phyloP scores from a whole-genome alignment of 306 rosid genomes.

The Castanea sativa region DNA sequence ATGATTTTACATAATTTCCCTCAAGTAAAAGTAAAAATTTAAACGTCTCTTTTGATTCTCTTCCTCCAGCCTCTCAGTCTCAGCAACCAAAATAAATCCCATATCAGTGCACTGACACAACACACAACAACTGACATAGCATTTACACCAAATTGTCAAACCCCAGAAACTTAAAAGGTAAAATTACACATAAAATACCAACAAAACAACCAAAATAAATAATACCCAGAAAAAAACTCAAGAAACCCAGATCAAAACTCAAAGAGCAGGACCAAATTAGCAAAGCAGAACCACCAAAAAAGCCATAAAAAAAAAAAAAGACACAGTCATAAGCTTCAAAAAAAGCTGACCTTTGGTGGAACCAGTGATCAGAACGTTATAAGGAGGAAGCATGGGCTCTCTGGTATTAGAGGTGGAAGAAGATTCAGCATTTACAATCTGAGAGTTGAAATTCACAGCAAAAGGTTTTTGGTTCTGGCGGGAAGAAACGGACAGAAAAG shows the following conservation, averaged over 20 bases:
- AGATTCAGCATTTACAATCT: conserved; percentile 8
- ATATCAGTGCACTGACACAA: neutral
- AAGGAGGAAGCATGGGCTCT: conserved; percentile 73
- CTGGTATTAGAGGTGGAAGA: conserved; percentile 17
- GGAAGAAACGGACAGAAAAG: conserved; percentile 24
- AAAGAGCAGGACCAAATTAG: neutral
- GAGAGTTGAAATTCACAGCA: conserved; percentile 12
- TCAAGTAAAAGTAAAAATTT: neutral
- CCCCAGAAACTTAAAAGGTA: neutral
- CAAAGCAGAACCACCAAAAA: neutral
- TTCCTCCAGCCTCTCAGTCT: neutral
- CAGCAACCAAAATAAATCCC: neutral
- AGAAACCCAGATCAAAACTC: neutral
- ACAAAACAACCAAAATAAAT: neutral
- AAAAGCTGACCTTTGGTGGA: conserved; percentile 69
- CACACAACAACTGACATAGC: neutral
- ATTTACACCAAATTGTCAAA: neutral
- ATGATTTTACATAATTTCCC: neutral
- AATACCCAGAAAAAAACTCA: neutral
- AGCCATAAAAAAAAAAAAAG: neutral
- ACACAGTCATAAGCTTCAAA: neutral
- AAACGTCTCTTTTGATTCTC: neutral
- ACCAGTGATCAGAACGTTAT: conserved; percentile 85
- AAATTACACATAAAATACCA: neutral
- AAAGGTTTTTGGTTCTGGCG: conserved; percentile 24